Conservation (phyloP, 2,329 filamentous ascomycete species). For the Penicillium sp. region DNA sequence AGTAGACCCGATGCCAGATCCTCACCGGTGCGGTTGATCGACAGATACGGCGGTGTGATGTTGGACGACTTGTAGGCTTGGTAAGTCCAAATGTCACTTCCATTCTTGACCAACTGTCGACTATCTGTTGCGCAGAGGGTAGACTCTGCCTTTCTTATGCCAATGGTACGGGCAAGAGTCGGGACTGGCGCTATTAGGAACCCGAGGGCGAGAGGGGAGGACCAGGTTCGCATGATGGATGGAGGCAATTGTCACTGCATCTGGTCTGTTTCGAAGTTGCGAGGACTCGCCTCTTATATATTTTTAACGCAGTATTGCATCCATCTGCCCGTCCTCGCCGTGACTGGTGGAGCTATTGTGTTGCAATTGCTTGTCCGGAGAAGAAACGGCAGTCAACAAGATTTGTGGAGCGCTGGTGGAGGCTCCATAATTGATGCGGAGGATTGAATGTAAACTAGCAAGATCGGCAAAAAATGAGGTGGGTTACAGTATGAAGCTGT, state of each 20-base stretch:
- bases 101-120: neutral
- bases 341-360: neutral
- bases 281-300: neutral
- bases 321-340: neutral
- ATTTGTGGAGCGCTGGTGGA: neutral
- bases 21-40: slow-evolving; percentile 4
- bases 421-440: neutral
- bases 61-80: slow-evolving; percentile 5
- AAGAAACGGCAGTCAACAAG: neutral
- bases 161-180: neutral
- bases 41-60: slow-evolving; percentile 3
- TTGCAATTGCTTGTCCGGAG: neutral
- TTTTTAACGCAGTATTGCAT: neutral
- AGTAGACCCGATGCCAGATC: slow-evolving; percentile 5
- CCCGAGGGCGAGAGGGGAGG: neutral
- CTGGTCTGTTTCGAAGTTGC: neutral
- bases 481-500: neutral
- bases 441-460: neutral
- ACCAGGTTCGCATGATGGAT: neutral
- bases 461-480: neutral
- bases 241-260: neutral
- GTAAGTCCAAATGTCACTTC: slow-evolving; percentile 3
- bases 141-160: neutral
- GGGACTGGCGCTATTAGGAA: neutral
- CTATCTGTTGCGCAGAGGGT: neutral